Base-by-base conservation (phyloP, 768 basidiomycete genomes). In the Cantharellus cinnabarinus region DNA sequence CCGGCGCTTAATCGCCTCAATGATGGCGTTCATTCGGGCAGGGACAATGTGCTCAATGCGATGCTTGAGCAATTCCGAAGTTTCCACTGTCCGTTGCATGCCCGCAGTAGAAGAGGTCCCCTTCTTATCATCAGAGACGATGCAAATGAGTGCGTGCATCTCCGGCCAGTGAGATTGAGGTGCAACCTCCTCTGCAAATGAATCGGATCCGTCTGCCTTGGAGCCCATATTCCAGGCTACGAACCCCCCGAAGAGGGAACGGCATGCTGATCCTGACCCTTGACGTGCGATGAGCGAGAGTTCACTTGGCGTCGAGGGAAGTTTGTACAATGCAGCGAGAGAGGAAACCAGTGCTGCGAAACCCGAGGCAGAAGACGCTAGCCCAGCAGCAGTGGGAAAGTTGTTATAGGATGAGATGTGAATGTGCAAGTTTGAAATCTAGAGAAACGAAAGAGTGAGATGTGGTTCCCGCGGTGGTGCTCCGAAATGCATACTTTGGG, bases 61-160 rank as follows among this genome's bases (percentile, higher is more conserved):
- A 66, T 94, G 85, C 66, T 89, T 80, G 58, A 99, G 79, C 56
- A 98, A 77, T 0, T 79, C 57, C 0, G 88, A 91, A 0, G 95
- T 97, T 67, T 91, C 85, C 65, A 98, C 91, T 38, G 93, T 95
- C 67, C 85, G 80, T 70, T 99, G 95, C 95, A 99, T 99, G 62
- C 95, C 95, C 42, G 82, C 79, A 1, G 95, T 98, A 54, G 86
- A 89, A 39, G 83, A 83, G 2, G 93, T 97, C 62, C 89, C 90
- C 71, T 99, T 98, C 72, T 99, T 99, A 71, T 82, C 83, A 70
- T 94, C 91, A 41, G 80, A 84, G 50, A 98, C 94, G 67, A 99
- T 87, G 67, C 91, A 94, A 72, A 99, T 95, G 66, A 99, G 80
- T 38, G 95, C 95, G 70, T 94, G 88, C 68, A 99, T 82, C 60